phyloP scores from a whole-genome alignment of 2,329 filamentous ascomycete species.

The Claviceps monticola region DNA sequence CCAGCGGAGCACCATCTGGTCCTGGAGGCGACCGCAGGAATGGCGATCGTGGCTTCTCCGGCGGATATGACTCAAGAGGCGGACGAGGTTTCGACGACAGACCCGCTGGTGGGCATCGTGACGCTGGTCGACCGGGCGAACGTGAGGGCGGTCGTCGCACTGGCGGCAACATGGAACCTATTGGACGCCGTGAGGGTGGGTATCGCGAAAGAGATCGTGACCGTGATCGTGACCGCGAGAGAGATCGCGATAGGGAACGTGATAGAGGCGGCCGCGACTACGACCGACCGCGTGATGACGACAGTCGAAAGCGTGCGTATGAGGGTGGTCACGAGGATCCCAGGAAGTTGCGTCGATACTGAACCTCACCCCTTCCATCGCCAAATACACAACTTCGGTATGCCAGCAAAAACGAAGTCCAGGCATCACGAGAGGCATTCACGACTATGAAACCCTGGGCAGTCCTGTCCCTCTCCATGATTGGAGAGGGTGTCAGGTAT shows the following conservation, averaged over 20 bases:
- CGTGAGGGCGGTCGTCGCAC: slow-evolving; percentile 32
- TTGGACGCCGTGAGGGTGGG: slow-evolving; percentile 52
- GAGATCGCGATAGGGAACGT: slow-evolving; percentile 26
- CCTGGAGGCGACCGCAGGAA: slow-evolving; percentile 33
- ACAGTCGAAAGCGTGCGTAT: slow-evolving; percentile 53
- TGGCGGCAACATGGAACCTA: slow-evolving; percentile 74
- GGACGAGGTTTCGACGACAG: slow-evolving; percentile 48
- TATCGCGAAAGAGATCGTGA: slow-evolving; percentile 38
- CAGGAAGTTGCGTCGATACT: slow-evolving; percentile 51
- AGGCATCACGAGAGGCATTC: not conserved
- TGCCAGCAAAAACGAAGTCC: not conserved
- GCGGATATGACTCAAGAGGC: slow-evolving; percentile 39
- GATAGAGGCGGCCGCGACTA: slow-evolving; percentile 19
- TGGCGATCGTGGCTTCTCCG: slow-evolving; percentile 28
- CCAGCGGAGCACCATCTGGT: slow-evolving; percentile 46
- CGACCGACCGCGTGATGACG: slow-evolving; percentile 44
- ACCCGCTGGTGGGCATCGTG: slow-evolving; percentile 30
- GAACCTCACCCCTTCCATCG: slow-evolving; percentile 11
- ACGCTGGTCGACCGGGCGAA: slow-evolving; percentile 21
- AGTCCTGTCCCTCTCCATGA: not conserved
- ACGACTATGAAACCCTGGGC: not conserved
- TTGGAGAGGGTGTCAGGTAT: not conserved
- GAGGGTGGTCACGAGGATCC: slow-evolving; percentile 73
- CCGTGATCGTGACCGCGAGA: slow-evolving; percentile 33
- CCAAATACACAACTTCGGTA: not conserved